Percentiles rank a stretch among this genome's conserved stretches.
Evolutionary conservation across 805 yeast species (phyloP).

Genomic region (Wickerhamiella sorbophila): DNA sequence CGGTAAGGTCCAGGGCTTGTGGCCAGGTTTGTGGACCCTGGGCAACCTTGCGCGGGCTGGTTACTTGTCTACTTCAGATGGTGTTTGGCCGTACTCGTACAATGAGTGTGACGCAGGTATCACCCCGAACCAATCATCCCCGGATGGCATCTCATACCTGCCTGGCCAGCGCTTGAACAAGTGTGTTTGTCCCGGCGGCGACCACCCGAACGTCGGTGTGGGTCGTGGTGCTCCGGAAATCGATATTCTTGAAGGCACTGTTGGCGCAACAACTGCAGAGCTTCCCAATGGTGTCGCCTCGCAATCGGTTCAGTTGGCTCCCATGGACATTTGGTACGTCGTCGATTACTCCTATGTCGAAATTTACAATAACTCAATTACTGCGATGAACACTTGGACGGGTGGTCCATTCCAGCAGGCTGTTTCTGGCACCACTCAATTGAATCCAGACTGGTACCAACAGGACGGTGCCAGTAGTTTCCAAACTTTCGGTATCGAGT

Average conservation of each 20-base stretch:
- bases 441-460: slow-evolving; percentile 76
- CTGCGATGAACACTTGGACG: slow-evolving; percentile 72
- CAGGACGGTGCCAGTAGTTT: slow-evolving; percentile 35
- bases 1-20: slow-evolving; percentile 66
- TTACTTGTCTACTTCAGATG: slow-evolving; percentile 71
- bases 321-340: slow-evolving; percentile 84
- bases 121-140: slow-evolving; percentile 81
- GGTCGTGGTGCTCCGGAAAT: slow-evolving; percentile 97
- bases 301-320: slow-evolving; percentile 87
- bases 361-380: slow-evolving; percentile 50
- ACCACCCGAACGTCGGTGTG: slow-evolving; percentile 73
- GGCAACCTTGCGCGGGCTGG: slow-evolving; percentile 93
- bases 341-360: slow-evolving; percentile 77
- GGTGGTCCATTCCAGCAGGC: slow-evolving; percentile 96
- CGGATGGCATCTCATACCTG: slow-evolving; percentile 75
- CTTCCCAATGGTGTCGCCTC: slow-evolving; percentile 55
- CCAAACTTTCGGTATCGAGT: slow-evolving; percentile 72
- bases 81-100: slow-evolving; percentile 91
- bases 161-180: slow-evolving; percentile 69
- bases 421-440: slow-evolving; percentile 63
- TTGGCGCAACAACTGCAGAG: slow-evolving; percentile 24
- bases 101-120: slow-evolving; percentile 85
- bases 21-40: slow-evolving; percentile 97
- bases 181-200: slow-evolving; percentile 72
- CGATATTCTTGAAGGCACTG: slow-evolving; percentile 79